Percentiles rank a stretch among this genome's conserved stretches.
These are phyloP conservation scores for Oemleria cerasiformis DNA, from an alignment of 306 rosid genomes.

Conservation along the genomic window DNA sequence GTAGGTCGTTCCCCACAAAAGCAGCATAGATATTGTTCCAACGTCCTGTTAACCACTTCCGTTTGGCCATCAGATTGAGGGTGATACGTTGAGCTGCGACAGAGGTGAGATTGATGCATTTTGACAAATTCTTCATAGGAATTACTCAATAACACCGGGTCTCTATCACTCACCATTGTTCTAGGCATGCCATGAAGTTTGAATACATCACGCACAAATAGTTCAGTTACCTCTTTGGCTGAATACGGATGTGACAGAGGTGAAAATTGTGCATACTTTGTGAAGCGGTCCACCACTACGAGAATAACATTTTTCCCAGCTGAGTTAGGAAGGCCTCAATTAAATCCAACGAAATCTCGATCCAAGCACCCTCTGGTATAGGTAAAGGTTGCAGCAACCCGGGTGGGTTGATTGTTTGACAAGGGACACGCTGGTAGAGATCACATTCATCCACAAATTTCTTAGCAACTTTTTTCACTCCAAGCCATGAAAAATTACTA, in stretches of 20 bases:
- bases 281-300: neutral
- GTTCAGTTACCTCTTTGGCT: fast-evolving
- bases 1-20: neutral
- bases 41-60: neutral
- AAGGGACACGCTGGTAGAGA: neutral
- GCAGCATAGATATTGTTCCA: neutral
- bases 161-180: neutral
- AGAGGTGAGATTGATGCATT: neutral
- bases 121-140: neutral
- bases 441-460: neutral
- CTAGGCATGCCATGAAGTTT: neutral
- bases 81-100: neutral
- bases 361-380: neutral
- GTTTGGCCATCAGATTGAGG: neutral
- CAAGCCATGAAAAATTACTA: fast-evolving
- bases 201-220: neutral
- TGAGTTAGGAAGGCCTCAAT: neutral
- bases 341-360: neutral
- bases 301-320: no score
- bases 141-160: neutral
- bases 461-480: neutral
- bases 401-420: neutral
- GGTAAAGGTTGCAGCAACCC: neutral
- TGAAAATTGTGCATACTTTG: neutral
- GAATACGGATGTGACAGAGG: neutral